Conservation (phyloP, 805 yeast genomes). For the Hanseniaspora pseudoguilliermondii region DNA sequence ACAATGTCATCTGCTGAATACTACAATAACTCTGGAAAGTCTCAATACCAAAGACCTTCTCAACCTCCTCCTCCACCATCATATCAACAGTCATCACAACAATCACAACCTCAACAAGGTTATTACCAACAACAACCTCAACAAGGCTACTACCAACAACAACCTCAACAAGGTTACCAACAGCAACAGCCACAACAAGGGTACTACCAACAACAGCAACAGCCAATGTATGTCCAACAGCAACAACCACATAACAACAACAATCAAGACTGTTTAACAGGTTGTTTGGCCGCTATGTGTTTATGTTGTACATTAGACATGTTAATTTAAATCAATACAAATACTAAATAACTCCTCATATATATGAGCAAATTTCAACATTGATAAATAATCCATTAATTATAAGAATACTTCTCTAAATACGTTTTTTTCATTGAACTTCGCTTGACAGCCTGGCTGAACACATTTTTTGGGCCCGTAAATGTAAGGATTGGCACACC, state of each 20-base stretch:
- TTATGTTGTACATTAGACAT: conserved; percentile 44
- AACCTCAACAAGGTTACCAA: conserved; percentile 32
- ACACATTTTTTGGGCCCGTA: conserved; percentile 51
- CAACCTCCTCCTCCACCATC: conserved; percentile 11
- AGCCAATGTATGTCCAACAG: conserved; percentile 43
- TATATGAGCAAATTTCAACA: not conserved
- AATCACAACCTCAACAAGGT: conserved; percentile 14
- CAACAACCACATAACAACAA: conserved; percentile 28
- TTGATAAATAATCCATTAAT: not conserved
- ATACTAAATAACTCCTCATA: not conserved
- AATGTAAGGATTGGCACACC: conserved; percentile 31
- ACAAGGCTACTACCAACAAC: conserved; percentile 33
- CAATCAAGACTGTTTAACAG: conserved; percentile 36
- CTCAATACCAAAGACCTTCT: conserved; percentile 13
- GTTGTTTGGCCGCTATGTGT: conserved; percentile 44
- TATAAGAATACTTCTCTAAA: conserved; percentile 44
- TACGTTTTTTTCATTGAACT: conserved; percentile 35
- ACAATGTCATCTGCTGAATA: conserved; percentile 13
- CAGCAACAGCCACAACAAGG: conserved; percentile 24
- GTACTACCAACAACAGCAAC: conserved; percentile 34
- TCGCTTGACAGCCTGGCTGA: conserved; percentile 36
- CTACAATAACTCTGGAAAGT: conserved; percentile 6
- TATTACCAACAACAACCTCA: conserved; percentile 19
- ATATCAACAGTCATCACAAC: conserved; percentile 1
- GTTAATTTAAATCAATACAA: conserved; percentile 27